These are phyloP conservation scores for Conringia planisiliqua DNA, from an alignment of 345 rosid species.

Conservation along the genomic window DNA sequence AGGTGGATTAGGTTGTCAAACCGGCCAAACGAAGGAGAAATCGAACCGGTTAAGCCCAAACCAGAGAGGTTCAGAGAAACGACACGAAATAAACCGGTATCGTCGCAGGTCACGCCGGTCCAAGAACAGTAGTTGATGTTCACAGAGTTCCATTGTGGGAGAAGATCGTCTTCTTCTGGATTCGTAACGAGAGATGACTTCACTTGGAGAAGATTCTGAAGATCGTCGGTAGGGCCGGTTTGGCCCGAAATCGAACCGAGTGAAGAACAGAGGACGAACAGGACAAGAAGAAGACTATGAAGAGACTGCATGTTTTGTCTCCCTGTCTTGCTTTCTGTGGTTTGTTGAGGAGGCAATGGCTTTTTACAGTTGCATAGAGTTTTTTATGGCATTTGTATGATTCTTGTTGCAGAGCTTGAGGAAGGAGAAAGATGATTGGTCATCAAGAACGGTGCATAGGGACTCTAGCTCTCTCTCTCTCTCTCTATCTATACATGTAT, in stretches of 20 bases:
- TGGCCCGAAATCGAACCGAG: conserved; percentile 26
- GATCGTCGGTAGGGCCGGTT: conserved; percentile 25
- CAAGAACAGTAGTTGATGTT: conserved; percentile 60
- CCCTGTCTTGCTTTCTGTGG: neutral
- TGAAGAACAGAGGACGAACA: conserved; percentile 31
- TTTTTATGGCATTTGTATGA: conserved; percentile 5
- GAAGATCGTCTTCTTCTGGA: conserved; percentile 31
- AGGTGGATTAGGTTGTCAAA: conserved; percentile 75
- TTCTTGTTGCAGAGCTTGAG: neutral
- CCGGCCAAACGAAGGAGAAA: conserved; percentile 63
- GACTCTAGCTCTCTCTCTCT: neutral
- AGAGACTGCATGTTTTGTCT: conserved; percentile 7
- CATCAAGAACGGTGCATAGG: conserved; percentile 23
- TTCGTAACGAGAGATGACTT: conserved; percentile 47
- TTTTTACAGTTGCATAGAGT: neutral
- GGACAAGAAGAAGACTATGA: conserved; percentile 6
- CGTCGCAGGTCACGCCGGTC: conserved; percentile 66
- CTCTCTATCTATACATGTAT: neutral
- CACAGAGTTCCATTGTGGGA: conserved; percentile 55
- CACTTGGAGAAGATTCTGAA: conserved; percentile 50
- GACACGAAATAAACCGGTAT: conserved; percentile 38
- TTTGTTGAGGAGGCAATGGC: neutral
- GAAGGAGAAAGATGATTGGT: conserved; percentile 14
- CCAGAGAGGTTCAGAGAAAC: conserved; percentile 63
- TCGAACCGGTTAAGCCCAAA: conserved; percentile 57